These are phyloP conservation scores for Stagonosporopsis tanaceti DNA, from an alignment of 2,329 filamentous ascomycete genomes.

Conservation along the genomic window DNA sequence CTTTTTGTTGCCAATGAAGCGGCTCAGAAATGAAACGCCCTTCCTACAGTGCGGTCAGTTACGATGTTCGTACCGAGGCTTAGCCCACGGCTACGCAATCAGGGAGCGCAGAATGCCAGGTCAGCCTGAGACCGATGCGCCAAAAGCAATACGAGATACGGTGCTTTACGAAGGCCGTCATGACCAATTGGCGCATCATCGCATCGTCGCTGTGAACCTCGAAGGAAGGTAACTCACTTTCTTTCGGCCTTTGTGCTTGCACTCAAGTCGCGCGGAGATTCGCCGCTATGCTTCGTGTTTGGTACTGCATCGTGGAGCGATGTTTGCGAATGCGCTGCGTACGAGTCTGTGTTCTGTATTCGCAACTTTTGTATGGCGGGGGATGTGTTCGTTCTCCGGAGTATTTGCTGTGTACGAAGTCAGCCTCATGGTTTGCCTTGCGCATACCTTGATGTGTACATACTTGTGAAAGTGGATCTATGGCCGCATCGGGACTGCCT, in stretches of 20 bases:
- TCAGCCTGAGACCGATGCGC: conserved; percentile 6
- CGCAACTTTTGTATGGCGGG: conserved; percentile 65
- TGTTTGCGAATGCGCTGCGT: conserved; percentile 37
- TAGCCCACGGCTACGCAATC: neutral
- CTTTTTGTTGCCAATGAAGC: conserved; percentile 81
- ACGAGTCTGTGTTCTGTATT: conserved; percentile 52
- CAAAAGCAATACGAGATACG: conserved; percentile 22
- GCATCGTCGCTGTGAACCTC: neutral
- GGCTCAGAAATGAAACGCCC: conserved; percentile 87
- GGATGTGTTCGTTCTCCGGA: conserved; percentile 72
- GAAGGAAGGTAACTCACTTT: conserved; percentile 42
- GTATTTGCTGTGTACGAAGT: conserved; percentile 56
- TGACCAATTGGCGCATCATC: neutral
- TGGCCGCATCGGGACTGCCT: conserved; percentile 52
- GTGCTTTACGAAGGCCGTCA: conserved; percentile 10
- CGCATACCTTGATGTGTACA: conserved; percentile 34
- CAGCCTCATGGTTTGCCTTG: conserved; percentile 21
- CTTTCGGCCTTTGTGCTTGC: conserved; percentile 42
- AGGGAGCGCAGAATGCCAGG: neutral
- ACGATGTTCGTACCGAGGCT: conserved; percentile 7
- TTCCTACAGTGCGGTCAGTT: conserved; percentile 65
- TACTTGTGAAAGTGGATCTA: conserved; percentile 75
- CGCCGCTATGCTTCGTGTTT: conserved; percentile 41
- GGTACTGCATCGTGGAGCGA: conserved; percentile 61
- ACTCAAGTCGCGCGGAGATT: conserved; percentile 34